phyloP scores from a whole-genome alignment of 345 rosid species.

The Citrus trifoliata region DNA sequence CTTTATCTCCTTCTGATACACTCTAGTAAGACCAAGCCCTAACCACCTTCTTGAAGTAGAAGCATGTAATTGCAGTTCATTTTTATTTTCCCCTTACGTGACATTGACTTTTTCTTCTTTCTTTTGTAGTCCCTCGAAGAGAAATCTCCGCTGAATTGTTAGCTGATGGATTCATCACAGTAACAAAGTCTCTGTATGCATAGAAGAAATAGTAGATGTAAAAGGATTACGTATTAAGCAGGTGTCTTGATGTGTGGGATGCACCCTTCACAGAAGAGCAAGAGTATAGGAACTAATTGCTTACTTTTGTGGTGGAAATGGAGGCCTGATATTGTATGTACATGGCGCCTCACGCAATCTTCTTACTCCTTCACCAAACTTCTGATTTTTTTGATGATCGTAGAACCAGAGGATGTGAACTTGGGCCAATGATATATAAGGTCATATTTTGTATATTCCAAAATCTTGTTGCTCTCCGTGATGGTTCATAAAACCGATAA shows the following conservation, averaged over 20 bases:
- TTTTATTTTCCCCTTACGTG: background rate
- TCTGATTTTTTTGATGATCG: background rate
- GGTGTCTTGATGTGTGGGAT: background rate
- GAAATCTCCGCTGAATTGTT: background rate
- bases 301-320: constrained; percentile 2
- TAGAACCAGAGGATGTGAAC: background rate
- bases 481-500: background rate
- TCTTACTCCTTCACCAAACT: background rate
- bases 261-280: background rate
- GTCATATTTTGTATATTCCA: background rate
- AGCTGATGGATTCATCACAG: background rate
- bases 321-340: constrained; percentile 10
- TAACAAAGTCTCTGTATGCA: background rate
- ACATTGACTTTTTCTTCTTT: background rate
- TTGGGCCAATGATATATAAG: background rate
- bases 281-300: background rate
- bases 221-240: background rate
- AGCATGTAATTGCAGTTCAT: background rate
- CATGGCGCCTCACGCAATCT: background rate
- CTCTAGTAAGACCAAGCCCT: constrained; percentile 4
- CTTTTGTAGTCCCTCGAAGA: background rate
- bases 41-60: background rate
- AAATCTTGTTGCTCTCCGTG: background rate
- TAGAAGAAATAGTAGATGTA: background rate
- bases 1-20: constrained; percentile 1